These are phyloP conservation scores for Lachnellula hyalina DNA, from an alignment of 2,329 filamentous ascomycete genomes.

Conservation along the genomic window DNA sequence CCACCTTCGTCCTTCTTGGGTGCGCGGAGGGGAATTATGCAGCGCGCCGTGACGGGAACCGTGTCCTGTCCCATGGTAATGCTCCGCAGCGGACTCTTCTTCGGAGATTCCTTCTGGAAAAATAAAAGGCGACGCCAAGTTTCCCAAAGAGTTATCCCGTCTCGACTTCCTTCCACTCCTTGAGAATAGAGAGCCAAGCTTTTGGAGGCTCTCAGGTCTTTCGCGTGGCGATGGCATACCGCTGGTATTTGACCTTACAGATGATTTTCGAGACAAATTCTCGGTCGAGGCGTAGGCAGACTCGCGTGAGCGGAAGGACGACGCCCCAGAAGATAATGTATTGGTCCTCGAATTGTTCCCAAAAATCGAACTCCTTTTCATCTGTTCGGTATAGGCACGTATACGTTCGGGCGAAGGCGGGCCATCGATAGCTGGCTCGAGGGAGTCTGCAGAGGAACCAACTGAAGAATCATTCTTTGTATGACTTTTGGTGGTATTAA, in stretches of 20 bases:
- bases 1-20: slow-evolving; percentile 7
- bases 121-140: slow-evolving; percentile 11
- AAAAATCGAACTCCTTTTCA: slow-evolving; percentile 47
- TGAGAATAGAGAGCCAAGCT: slow-evolving; percentile 54
- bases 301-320: slow-evolving; percentile 45
- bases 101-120: slow-evolving; percentile 8
- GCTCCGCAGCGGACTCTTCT: slow-evolving; percentile 20
- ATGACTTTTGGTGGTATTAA: slow-evolving; percentile 8
- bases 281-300: slow-evolving; percentile 24
- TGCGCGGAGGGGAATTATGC: background rate
- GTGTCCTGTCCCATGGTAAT: slow-evolving; percentile 16
- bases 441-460: slow-evolving; percentile 35
- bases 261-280: slow-evolving; percentile 50
- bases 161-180: slow-evolving; percentile 45
- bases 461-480: slow-evolving; percentile 12
- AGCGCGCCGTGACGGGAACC: slow-evolving; percentile 4
- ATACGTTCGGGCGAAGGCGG: slow-evolving; percentile 56
- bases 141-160: slow-evolving; percentile 34
- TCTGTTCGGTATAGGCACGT: slow-evolving; percentile 53
- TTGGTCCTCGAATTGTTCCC: slow-evolving; percentile 42
- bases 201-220: slow-evolving; percentile 53
- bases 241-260: slow-evolving; percentile 49
- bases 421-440: slow-evolving; percentile 55
- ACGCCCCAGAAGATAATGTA: slow-evolving; percentile 50
- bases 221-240: slow-evolving; percentile 46